These are phyloP conservation scores for Penicillium canariense DNA, from an alignment of 495 filamentous ascomycete species.

Conservation along the genomic window DNA sequence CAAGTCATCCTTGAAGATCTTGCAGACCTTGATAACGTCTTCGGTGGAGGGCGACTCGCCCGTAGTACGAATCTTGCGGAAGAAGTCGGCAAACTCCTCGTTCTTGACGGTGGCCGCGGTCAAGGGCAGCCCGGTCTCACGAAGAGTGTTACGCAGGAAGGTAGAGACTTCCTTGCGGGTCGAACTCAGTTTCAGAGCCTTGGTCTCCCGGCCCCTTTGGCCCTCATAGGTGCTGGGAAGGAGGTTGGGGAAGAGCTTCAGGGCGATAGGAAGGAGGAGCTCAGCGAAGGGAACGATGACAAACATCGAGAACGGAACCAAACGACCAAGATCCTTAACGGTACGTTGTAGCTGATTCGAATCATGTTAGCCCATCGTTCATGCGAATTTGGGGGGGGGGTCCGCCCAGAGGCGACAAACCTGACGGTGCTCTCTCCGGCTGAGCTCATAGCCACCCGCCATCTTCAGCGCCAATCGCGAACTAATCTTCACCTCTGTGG, in stretches of 20 bases:
- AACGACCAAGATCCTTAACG: conserved; percentile 84
- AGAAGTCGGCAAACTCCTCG: conserved; percentile 96
- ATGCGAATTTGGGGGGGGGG: neutral
- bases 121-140: conserved; percentile 87
- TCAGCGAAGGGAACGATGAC: conserved; percentile 96
- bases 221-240: conserved; percentile 97
- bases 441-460: conserved; percentile 96
- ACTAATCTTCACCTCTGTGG: conserved; percentile 90
- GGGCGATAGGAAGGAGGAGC: conserved; percentile 85
- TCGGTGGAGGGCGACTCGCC: conserved; percentile 83
- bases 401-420: conserved; percentile 40
- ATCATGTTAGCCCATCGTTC: too few species aligned
- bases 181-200: conserved; percentile 75
- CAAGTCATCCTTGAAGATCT: conserved; percentile 97
- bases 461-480: conserved; percentile 90
- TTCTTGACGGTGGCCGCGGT: conserved; percentile 81
- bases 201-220: conserved; percentile 82
- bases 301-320: conserved; percentile 96
- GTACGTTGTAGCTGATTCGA: conserved; percentile 71
- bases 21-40: conserved; percentile 98
- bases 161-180: conserved; percentile 92
- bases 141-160: conserved; percentile 86
- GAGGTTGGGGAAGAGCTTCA: conserved; percentile 94
- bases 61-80: conserved; percentile 90
- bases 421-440: conserved; percentile 87